phyloP scores from a whole-genome alignment of 106 monocot species.

The Triglochin maritima region DNA sequence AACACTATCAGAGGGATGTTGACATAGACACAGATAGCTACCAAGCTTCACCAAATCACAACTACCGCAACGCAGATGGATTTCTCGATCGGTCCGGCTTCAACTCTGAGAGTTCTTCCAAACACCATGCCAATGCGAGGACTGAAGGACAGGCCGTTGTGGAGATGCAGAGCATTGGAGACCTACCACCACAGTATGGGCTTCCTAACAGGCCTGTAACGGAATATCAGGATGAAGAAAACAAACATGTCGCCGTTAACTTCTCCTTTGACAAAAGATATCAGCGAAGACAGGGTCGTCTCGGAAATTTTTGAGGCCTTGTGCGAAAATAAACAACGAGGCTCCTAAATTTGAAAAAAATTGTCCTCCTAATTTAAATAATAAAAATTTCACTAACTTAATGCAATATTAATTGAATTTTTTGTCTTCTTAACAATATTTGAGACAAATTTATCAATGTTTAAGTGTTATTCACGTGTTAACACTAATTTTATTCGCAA shows the following conservation, averaged over 20 bases:
- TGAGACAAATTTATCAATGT: too few relatives aligned
- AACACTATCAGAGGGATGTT: constrained; percentile 6
- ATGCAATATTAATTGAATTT: too few relatives aligned
- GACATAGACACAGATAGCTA: constrained; percentile 8
- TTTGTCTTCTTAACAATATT: too few relatives aligned
- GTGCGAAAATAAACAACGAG: too few relatives aligned
- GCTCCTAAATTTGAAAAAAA: too few relatives aligned
- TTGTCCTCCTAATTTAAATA: too few relatives aligned
- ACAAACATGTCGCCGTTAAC: not conserved
- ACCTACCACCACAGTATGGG: too few relatives aligned
- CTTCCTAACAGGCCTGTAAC: not conserved
- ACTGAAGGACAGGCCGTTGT: not conserved
- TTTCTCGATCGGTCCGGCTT: not conserved
- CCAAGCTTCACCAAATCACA: constrained; percentile 10
- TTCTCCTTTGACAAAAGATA: constrained; percentile 14
- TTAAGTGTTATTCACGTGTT: too few relatives aligned
- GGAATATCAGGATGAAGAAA: not conserved
- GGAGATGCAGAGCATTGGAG: constrained; percentile 1
- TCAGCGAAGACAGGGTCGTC: not conserved
- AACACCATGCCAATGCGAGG: not conserved
- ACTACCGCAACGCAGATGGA: constrained; percentile 3
- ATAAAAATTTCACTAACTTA: too few relatives aligned
- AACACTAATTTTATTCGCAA: too few relatives aligned
- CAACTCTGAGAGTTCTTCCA: constrained; percentile 4
- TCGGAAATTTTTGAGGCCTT: too few relatives aligned